A percentile compares a stretch with the other conserved stretches of the same genome.
phyloP scores from a whole-genome alignment of 441 rosid genomes.

The Daphne laureola region DNA sequence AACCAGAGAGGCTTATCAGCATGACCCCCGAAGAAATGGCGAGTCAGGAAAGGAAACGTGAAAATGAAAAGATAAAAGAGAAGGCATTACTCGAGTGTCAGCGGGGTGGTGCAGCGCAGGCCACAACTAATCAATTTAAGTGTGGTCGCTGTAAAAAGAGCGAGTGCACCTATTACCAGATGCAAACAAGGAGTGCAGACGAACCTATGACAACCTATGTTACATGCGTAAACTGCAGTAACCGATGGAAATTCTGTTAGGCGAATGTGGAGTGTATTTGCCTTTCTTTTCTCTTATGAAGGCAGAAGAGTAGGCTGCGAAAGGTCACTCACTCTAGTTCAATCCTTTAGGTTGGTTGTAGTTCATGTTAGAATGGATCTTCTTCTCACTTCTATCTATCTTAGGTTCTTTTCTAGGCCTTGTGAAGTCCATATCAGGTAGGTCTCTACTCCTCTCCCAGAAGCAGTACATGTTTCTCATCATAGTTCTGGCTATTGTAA shows the following conservation, averaged over 20 bases:
- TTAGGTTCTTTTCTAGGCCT: slow-evolving; percentile 6
- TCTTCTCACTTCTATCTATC: slow-evolving; percentile 3
- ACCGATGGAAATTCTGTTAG: slow-evolving; percentile 31
- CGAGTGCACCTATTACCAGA: slow-evolving; percentile 22
- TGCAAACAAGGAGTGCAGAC: slow-evolving; percentile 34
- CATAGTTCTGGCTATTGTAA: neutral
- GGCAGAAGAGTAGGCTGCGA: too few species aligned
- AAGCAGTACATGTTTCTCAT: too few species aligned
- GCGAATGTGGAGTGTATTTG: neutral
- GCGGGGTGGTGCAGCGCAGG: slow-evolving; percentile 12
- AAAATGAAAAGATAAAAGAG: slow-evolving; percentile 18
- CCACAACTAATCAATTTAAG: slow-evolving; percentile 32
- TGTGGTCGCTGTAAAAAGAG: slow-evolving; percentile 26
- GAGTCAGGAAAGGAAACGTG: slow-evolving; percentile 23
- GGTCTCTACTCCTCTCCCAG: neutral
- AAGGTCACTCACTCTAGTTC: neutral
- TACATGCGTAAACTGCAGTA: slow-evolving; percentile 27
- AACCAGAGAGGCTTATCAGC: slow-evolving; percentile 21
- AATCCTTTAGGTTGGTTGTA: neutral
- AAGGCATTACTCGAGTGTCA: slow-evolving; percentile 22
- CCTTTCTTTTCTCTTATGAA: neutral
- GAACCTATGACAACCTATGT: slow-evolving; percentile 38
- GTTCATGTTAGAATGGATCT: neutral
- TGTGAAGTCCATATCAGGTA: slow-evolving; percentile 8
- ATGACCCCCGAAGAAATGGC: slow-evolving; percentile 36